Conservation (phyloP, 225 moss, liverwort and hornwort genomes). For the Antitrichia curtipendula region DNA sequence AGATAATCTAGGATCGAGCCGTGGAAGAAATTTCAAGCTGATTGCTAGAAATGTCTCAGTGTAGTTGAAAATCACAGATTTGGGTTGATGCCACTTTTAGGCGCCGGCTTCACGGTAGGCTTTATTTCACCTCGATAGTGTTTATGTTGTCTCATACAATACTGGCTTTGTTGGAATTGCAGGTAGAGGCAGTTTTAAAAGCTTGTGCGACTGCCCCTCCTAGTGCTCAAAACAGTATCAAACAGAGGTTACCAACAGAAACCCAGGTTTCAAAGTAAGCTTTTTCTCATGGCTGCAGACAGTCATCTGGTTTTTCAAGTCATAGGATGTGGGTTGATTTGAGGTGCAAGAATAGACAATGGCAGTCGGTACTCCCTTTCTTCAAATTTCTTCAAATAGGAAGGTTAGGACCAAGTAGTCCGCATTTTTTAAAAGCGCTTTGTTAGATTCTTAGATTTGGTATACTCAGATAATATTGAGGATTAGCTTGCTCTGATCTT, state of each 20-base stretch:
- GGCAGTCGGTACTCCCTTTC: background rate
- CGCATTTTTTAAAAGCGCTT: background rate
- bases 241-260: background rate
- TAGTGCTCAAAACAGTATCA: background rate
- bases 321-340: background rate
- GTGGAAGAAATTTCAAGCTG: background rate
- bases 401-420: background rate
- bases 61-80: background rate
- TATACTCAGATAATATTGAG: background rate
- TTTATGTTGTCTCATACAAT: background rate
- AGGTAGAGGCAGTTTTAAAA: constrained; percentile 79
- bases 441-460: background rate
- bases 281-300: background rate
- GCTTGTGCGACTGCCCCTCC: constrained; percentile 53
- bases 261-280: constrained; percentile 3
- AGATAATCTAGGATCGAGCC: background rate
- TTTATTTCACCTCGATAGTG: background rate
- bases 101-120: background rate
- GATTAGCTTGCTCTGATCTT: background rate
- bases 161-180: background rate
- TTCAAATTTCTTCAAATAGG: background rate
- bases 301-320: background rate
- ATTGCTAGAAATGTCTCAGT: background rate
- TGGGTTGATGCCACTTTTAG: background rate
- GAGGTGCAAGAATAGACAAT: background rate